phyloP scores from a whole-genome alignment of 148 eudicot genomes.

The Cornus florida region DNA sequence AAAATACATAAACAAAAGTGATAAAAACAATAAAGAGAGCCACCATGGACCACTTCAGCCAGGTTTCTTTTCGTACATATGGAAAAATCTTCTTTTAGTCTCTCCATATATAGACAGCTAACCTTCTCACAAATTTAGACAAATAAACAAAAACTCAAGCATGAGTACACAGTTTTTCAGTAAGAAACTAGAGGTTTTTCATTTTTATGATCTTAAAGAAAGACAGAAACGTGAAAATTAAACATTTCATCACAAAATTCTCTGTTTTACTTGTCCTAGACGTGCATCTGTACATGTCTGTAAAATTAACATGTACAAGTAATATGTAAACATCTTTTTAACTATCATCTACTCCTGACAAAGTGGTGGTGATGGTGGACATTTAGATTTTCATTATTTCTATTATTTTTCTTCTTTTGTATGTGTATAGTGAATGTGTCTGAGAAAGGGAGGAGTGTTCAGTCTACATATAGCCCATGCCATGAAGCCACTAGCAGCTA shows the following conservation, averaged over 20 bases:
- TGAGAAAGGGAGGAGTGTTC: neutral
- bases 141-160: neutral
- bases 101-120: neutral
- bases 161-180: neutral
- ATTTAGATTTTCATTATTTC: no score
- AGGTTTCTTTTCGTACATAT: no score
- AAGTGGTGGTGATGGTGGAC: neutral
- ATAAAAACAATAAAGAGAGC: no score
- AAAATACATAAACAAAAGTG: no score
- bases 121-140: neutral
- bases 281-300: neutral
- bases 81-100: neutral
- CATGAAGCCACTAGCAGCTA: neutral
- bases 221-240: neutral
- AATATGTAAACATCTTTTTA: neutral
- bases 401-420: neutral
- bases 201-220: neutral
- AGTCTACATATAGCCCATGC: neutral
- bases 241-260: no score
- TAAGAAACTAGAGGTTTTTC: neutral
- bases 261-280: neutral
- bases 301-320: neutral
- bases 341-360: neutral
- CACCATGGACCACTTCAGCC: neutral
- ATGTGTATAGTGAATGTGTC: no score